These are phyloP conservation scores for Oryza coarctata DNA, from an alignment of 176 grass and related monocot genomes.

Conservation along the genomic window DNA sequence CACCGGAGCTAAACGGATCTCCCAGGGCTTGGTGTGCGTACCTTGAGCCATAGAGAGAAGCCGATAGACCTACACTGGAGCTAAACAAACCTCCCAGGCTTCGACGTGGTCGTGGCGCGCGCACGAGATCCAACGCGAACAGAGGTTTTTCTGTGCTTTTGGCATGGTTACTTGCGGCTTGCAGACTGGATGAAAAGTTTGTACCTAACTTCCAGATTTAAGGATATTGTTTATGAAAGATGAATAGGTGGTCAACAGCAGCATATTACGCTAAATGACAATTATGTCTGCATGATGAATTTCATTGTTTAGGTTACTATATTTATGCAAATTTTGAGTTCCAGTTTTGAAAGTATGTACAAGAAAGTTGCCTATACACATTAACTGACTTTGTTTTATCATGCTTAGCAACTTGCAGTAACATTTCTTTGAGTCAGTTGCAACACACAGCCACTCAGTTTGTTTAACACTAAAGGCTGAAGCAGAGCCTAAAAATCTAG, in stretches of 20 bases:
- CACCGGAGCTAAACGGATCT: no score
- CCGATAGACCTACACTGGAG: no score
- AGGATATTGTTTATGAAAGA: neutral
- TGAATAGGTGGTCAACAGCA: neutral
- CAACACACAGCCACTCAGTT: neutral
- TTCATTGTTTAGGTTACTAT: neutral
- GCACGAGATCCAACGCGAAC: no score
- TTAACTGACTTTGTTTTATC: neutral
- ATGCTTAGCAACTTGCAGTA: neutral
- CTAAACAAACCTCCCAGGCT: no score
- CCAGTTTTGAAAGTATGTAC: neutral
- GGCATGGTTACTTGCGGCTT: neutral
- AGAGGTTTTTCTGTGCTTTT: no score
- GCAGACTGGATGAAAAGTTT: neutral
- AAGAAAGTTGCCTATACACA: neutral
- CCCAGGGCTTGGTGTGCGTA: no score
- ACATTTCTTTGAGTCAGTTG: neutral
- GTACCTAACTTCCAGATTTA: neutral
- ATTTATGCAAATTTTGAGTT: neutral
- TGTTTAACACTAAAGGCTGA: conserved; percentile 6
- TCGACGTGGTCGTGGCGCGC: no score
- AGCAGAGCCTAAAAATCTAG: neutral
- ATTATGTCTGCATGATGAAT: neutral
- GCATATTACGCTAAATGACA: neutral
- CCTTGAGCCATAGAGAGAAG: no score